Evolutionary conservation across 2,329 filamentous ascomycete genomes (phyloP).

Genomic region (Exophiala calicioides): DNA sequence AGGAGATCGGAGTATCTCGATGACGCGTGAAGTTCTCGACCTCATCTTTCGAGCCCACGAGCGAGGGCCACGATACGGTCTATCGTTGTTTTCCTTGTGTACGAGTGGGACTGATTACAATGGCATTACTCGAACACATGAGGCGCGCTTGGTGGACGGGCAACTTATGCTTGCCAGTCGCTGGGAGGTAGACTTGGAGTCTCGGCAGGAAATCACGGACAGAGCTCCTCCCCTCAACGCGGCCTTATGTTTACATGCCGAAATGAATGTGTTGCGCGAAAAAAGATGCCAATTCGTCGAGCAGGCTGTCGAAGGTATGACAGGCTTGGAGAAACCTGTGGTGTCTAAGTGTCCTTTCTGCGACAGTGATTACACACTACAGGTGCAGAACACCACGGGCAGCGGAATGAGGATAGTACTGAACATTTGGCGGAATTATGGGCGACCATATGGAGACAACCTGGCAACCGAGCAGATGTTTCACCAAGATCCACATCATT

Average conservation of each 20-base stretch:
- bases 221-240: conserved; percentile 4
- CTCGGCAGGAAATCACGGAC: background rate
- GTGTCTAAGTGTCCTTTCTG: conserved; percentile 24
- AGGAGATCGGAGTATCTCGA: conserved; percentile 5
- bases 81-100: conserved; percentile 15
- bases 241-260: conserved; percentile 11
- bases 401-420: conserved; percentile 16
- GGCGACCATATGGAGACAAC: conserved; percentile 18
- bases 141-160: conserved; percentile 20
- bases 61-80: conserved; percentile 15
- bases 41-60: conserved; percentile 23
- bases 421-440: conserved; percentile 23
- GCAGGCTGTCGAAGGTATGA: conserved; percentile 14
- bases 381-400: conserved; percentile 6
- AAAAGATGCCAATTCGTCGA: conserved; percentile 13
- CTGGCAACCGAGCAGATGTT: conserved; percentile 20
- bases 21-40: conserved; percentile 15
- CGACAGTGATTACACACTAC: conserved; percentile 17
- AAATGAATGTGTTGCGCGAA: conserved; percentile 1
- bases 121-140: conserved; percentile 9
- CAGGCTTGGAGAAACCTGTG: conserved; percentile 15
- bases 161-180: conserved; percentile 21
- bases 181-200: conserved; percentile 13
- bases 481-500: conserved; percentile 13
- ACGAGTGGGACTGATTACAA: conserved; percentile 9